These are phyloP conservation scores for Heimioporus retisporus DNA, from an alignment of 1,284 basidiomycete genomes.

Conservation along the genomic window DNA sequence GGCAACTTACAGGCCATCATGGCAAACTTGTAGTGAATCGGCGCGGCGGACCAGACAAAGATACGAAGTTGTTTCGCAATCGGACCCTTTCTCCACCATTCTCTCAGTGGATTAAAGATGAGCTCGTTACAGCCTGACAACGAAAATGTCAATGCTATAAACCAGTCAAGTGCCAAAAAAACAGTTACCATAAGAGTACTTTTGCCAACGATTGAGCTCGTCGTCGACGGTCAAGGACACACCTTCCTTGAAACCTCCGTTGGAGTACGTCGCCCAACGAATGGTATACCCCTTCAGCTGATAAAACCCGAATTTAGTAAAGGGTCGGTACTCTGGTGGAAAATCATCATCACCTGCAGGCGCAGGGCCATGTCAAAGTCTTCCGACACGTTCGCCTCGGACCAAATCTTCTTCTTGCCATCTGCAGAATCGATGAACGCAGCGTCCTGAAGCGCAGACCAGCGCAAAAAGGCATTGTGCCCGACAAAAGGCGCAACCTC, in stretches of 20 bases:
- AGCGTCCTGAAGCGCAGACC: slow-evolving; percentile 87
- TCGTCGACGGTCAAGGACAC: slow-evolving; percentile 88
- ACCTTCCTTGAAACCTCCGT: slow-evolving; percentile 88
- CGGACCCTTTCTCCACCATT: slow-evolving; percentile 81
- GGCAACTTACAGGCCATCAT: slow-evolving; percentile 77
- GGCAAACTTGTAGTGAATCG: slow-evolving; percentile 37
- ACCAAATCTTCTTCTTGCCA: slow-evolving; percentile 82
- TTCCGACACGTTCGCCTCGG: slow-evolving; percentile 86
- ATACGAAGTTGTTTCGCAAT: slow-evolving; percentile 80
- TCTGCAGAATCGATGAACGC: slow-evolving; percentile 71
- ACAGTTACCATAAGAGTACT: slow-evolving; percentile 71
- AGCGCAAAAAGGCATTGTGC: slow-evolving; percentile 90
- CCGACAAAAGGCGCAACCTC: slow-evolving; percentile 91
- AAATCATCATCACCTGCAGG: too few species aligned
- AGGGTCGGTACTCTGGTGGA: too few species aligned
- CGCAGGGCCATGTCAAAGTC: slow-evolving; percentile 77
- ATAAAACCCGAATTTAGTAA: too few species aligned
- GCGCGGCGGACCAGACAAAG: slow-evolving; percentile 76
- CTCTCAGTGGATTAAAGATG: slow-evolving; percentile 82
- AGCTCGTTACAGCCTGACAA: slow-evolving; percentile 70
- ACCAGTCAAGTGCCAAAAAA: neutral
- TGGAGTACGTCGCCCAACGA: slow-evolving; percentile 45
- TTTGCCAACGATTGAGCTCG: slow-evolving; percentile 89
- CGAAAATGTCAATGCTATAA: slow-evolving; percentile 8
- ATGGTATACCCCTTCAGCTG: too few species aligned